Evolutionary conservation across 1,284 basidiomycete genomes (phyloP).

Genomic region (Cutaneotrichosporon sp.): DNA sequence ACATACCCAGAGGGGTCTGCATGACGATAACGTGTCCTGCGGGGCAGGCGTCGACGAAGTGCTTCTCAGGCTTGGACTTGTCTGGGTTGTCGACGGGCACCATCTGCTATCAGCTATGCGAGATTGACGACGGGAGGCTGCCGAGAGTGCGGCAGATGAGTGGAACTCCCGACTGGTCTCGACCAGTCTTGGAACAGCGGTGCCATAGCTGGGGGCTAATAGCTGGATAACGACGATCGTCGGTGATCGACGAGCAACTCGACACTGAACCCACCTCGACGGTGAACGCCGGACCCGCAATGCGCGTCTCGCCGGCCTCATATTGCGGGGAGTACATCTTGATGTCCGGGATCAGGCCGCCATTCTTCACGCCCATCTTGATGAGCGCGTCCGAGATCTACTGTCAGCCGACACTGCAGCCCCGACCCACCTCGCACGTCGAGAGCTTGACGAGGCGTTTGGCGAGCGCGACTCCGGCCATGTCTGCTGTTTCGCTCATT

Average conservation of each 20-base stretch:
- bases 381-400: slow-evolving; percentile 86
- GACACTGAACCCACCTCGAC: slow-evolving; percentile 58
- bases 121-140: no score
- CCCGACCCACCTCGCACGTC: slow-evolving; percentile 27
- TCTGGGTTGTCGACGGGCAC: slow-evolving; percentile 59
- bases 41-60: slow-evolving; percentile 80
- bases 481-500: not conserved
- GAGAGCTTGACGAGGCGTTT: slow-evolving; percentile 16
- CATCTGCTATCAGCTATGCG: slow-evolving; percentile 57
- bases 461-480: slow-evolving; percentile 3
- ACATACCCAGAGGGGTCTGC: slow-evolving; percentile 65
- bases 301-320: slow-evolving; percentile 49
- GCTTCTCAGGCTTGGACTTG: slow-evolving; percentile 64
- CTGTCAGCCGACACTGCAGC: not conserved
- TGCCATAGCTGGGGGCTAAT: no score
- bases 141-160: no score
- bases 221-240: not conserved
- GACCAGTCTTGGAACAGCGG: no score
- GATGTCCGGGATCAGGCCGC: slow-evolving; percentile 80
- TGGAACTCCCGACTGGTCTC: no score
- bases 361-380: slow-evolving; percentile 69
- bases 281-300: slow-evolving; percentile 81
- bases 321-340: slow-evolving; percentile 55
- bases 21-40: slow-evolving; percentile 68
- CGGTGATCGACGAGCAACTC: not conserved